Percentiles rank a stretch among this genome's conserved stretches.
phyloP scores from a whole-genome alignment of 495 filamentous ascomycete genomes.

The Penicillium herquei region DNA sequence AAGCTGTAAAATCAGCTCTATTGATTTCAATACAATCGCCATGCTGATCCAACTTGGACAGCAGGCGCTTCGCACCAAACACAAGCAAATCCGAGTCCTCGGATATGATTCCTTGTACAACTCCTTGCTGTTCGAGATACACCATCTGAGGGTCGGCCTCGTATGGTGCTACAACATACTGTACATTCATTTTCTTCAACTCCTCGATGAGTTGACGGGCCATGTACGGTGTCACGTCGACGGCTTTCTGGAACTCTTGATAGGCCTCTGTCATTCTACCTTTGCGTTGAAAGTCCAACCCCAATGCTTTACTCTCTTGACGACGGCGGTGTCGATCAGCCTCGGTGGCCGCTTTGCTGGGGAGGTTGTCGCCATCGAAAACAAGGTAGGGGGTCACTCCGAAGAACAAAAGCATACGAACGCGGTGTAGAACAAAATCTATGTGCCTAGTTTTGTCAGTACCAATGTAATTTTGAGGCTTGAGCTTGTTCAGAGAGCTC shows the following conservation, averaged over 20 bases:
- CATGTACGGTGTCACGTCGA: slow-evolving; percentile 97
- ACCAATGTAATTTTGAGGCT: not conserved
- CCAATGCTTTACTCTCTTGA: slow-evolving; percentile 68
- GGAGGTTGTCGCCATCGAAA: slow-evolving; percentile 94
- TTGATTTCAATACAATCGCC: slow-evolving; percentile 92
- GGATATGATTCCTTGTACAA: slow-evolving; percentile 84
- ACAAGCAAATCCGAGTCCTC: slow-evolving; percentile 97
- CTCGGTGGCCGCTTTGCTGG: slow-evolving; percentile 94
- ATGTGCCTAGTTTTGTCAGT: slow-evolving; percentile 61
- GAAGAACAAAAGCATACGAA: slow-evolving; percentile 89
- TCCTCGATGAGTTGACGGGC: slow-evolving; percentile 89
- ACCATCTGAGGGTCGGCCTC: slow-evolving; percentile 96
- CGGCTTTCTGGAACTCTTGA: slow-evolving; percentile 86
- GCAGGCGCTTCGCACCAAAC: slow-evolving; percentile 83
- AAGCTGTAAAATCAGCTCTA: slow-evolving; percentile 80
- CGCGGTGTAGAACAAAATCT: slow-evolving; percentile 86
- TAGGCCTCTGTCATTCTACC: slow-evolving; percentile 80
- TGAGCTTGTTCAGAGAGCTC: slow-evolving; percentile 14
- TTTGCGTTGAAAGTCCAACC: slow-evolving; percentile 75
- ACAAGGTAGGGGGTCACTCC: slow-evolving; percentile 90
- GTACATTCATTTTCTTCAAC: slow-evolving; percentile 71
- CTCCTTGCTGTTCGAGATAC: slow-evolving; percentile 82
- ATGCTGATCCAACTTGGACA: slow-evolving; percentile 93
- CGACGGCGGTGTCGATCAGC: slow-evolving; percentile 64
- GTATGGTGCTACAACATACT: slow-evolving; percentile 94